Conservation (phyloP, 352 stramenopile species). For the Phytophthora tubulina region DNA sequence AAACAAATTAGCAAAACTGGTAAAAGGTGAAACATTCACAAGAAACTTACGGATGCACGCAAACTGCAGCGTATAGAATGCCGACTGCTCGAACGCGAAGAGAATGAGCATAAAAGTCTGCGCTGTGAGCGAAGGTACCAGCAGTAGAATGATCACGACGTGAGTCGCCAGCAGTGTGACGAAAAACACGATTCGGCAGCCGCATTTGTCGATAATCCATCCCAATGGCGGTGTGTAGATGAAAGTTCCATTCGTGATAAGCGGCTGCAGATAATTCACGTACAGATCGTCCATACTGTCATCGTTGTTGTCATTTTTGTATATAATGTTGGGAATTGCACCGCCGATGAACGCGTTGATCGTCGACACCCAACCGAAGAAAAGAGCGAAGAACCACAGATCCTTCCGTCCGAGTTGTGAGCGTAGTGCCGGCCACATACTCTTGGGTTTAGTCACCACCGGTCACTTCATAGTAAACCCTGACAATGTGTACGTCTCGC, state of each 20-base stretch:
- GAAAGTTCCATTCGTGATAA: slow-evolving; percentile 54
- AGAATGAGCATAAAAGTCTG: slow-evolving; percentile 49
- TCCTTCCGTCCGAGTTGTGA: slow-evolving; percentile 38
- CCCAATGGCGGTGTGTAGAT: slow-evolving; percentile 56
- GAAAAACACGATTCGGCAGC: slow-evolving; percentile 42
- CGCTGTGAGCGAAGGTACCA: slow-evolving; percentile 43
- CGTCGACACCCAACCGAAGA: slow-evolving; percentile 57
- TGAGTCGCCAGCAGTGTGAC: slow-evolving; percentile 43
- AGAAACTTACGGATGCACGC: slow-evolving; percentile 42
- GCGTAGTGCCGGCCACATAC: slow-evolving; percentile 38
- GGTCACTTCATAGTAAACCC: slow-evolving; percentile 12
- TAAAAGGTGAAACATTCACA: neutral
- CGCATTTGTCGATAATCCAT: slow-evolving; percentile 50
- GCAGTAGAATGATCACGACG: slow-evolving; percentile 43
- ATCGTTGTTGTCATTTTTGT: slow-evolving; percentile 33
- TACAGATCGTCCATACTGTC: slow-evolving; percentile 33
- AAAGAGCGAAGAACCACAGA: slow-evolving; percentile 56
- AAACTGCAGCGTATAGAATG: slow-evolving; percentile 58
- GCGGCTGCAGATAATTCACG: slow-evolving; percentile 51
- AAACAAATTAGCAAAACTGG: too few species aligned
- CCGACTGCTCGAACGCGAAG: slow-evolving; percentile 47
- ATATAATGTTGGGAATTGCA: slow-evolving; percentile 55
- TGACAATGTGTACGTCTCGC: slow-evolving; percentile 38
- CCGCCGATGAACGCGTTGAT: slow-evolving; percentile 45
- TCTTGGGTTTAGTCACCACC: slow-evolving; percentile 33